A percentile compares a stretch with the other conserved stretches of the same genome.
These are phyloP conservation scores for Nicotiana attenuata DNA, from an alignment of 257 asterid genomes.

Conservation along the genomic window DNA sequence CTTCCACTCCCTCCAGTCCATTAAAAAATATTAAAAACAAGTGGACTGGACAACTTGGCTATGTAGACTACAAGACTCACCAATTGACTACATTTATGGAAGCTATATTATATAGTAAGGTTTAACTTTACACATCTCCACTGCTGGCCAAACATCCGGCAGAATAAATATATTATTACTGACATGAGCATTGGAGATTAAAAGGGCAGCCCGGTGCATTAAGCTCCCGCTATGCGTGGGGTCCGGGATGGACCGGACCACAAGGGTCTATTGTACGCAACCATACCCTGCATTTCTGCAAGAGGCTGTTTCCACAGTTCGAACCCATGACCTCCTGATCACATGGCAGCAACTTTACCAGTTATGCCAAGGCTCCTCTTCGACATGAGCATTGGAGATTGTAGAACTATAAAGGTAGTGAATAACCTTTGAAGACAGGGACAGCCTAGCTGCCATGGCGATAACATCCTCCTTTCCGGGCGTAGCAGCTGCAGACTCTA, in stretches of 20 bases:
- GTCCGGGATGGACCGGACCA: no score
- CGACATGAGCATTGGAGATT: constrained; percentile 5
- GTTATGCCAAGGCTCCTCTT: no score
- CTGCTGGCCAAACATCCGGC: background rate
- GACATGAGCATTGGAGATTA: constrained; percentile 3
- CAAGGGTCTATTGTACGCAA: no score
- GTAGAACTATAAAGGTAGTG: background rate
- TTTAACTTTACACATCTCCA: background rate
- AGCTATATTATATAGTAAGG: background rate
- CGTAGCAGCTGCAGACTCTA: constrained; percentile 58
- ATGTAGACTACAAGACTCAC: background rate
- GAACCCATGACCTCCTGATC: no score
- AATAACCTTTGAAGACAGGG: constrained; percentile 74
- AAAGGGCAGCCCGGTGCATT: no score
- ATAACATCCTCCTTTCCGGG: constrained; percentile 56
- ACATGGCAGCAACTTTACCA: no score
- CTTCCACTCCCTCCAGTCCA: background rate
- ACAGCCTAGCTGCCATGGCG: constrained; percentile 63
- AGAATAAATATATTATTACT: background rate
- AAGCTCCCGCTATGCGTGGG: no score
- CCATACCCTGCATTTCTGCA: no score
- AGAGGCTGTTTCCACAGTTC: no score
- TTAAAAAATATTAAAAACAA: background rate
- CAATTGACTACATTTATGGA: background rate
- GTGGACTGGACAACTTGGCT: background rate